A percentile compares a stretch with the other conserved stretches of the same genome.
Evolutionary conservation across 2,329 filamentous ascomycete species (phyloP).

Genomic region (Aureobasidium subglaciale): DNA sequence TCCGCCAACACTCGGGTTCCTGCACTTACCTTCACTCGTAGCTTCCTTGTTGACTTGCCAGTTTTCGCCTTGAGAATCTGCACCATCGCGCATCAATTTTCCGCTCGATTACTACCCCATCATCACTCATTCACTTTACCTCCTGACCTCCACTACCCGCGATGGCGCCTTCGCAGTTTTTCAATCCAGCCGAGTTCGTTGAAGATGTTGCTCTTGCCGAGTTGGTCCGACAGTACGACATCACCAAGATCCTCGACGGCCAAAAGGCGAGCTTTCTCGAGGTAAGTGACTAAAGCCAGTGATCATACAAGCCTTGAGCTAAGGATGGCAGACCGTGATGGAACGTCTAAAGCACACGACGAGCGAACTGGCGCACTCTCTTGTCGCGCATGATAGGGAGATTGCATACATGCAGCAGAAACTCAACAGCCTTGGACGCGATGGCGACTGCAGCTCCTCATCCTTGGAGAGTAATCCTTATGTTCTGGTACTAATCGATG

Average conservation of each 20-base stretch:
- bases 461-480: slow-evolving; percentile 44
- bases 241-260: slow-evolving; percentile 22
- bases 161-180: neutral
- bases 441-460: no score
- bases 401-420: neutral
- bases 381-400: no score
- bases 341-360: neutral
- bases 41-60: neutral
- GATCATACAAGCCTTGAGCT: neutral
- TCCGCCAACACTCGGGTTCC: neutral
- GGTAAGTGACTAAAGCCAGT: slow-evolving; percentile 19
- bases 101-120: neutral
- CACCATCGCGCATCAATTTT: neutral
- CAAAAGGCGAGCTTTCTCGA: slow-evolving; percentile 30
- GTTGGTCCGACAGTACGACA: neutral
- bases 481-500: slow-evolving; percentile 54
- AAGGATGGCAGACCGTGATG: neutral
- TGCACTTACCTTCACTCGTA: neutral
- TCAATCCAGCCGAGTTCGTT: neutral
- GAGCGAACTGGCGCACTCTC: neutral
- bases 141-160: neutral
- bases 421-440: neutral
- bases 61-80: neutral
- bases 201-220: neutral
- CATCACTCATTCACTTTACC: neutral